A percentile compares a stretch with the other conserved stretches of the same genome.
Evolutionary conservation across 345 rosid genomes (phyloP).

Genomic region (Moricandia moricandioides): DNA sequence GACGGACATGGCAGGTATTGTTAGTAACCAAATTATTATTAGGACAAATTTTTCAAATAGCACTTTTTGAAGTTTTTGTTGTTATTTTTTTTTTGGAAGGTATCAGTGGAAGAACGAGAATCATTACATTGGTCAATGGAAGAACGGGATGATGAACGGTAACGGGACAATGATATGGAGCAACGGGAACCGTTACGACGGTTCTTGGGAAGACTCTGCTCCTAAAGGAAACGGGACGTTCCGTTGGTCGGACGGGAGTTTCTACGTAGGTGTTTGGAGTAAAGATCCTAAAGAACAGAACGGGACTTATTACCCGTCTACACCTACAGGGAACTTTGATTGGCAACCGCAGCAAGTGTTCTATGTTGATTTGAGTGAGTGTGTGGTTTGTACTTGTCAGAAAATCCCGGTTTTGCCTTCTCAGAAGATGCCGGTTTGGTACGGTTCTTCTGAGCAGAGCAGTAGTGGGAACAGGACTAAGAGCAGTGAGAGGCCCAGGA

Average conservation of each 20-base stretch:
- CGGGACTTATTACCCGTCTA: conserved; percentile 82
- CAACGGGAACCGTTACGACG: conserved; percentile 85
- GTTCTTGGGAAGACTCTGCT: conserved; percentile 80
- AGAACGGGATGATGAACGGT: conserved; percentile 66
- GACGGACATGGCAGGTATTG: conserved; percentile 70
- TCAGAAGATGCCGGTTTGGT: conserved; percentile 73
- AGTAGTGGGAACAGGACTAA: conserved; percentile 31
- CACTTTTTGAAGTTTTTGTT: too few species aligned
- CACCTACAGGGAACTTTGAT: conserved; percentile 50
- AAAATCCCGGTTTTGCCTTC: conserved; percentile 67
- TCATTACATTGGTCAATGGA: conserved; percentile 82
- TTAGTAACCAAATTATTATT: too few species aligned
- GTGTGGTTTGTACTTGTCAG: conserved; percentile 60
- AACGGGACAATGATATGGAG: conserved; percentile 85
- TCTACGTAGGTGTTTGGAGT: conserved; percentile 91
- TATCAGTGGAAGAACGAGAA: conserved; percentile 86
- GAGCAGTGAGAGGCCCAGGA: conserved; percentile 42
- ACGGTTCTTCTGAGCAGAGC: conserved; percentile 43
- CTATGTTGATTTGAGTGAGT: conserved; percentile 54
- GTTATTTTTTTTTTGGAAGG: conserved; percentile 1
- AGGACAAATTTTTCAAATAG: too few species aligned
- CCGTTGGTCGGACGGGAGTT: conserved; percentile 69
- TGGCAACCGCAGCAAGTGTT: conserved; percentile 85
- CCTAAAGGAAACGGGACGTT: conserved; percentile 92
- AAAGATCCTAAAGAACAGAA: conserved; percentile 69